Base-by-base conservation (phyloP, 1,284 basidiomycete species). In the Prillingera fragicola region DNA sequence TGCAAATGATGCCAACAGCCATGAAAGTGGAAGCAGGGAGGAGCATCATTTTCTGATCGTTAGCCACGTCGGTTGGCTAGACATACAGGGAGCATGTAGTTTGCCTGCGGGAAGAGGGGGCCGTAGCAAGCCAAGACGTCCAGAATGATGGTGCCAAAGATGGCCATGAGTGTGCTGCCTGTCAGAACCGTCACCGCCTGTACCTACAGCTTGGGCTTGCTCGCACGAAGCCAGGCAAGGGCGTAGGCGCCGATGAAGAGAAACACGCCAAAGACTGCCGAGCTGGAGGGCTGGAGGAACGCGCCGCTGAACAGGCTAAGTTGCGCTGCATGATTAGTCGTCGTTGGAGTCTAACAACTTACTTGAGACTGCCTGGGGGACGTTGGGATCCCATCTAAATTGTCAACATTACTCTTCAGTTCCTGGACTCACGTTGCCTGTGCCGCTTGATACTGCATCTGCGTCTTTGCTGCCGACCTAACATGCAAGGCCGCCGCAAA, bases 401-500 rank as follows among this genome's bases (percentile, higher is more conserved):
- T 21, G 36, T 38, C 31, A 45, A 19, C 13, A 21, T 22, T 31
- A 18, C 19, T 21, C 19, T 19, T 18, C 26, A 33, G 17, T 22
- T 21, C 14, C 22, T 15, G 29, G 8, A 56, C 70, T 42, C 42
- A 78, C 76, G 72, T 75, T 45, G 73, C 65, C 38, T 74, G 71
- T 9, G 75, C 77, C 19, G 67, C 60, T 47, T 79, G 73, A 15
- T 80, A 63, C 12, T 77, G 73, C 6, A 67, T 59, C 10, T 72
- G 72, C 3, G n/a, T n/a, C n/a, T n/a, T n/a, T n/a, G n/a, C n/a
- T n/a, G n/a, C n/a, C n/a, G n/a, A n/a, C n/a, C n/a, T n/a, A n/a
- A n/a, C n/a, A n/a, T n/a, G n/a, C n/a, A 80, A 60, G 0, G 77
- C 80, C 2, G 82, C 77, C 3, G 78, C 81, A 82, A 85, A 86